phyloP scores from a whole-genome alignment of 1,139 yeast genomes.

The Zhuliangozyma blackwelliae region DNA sequence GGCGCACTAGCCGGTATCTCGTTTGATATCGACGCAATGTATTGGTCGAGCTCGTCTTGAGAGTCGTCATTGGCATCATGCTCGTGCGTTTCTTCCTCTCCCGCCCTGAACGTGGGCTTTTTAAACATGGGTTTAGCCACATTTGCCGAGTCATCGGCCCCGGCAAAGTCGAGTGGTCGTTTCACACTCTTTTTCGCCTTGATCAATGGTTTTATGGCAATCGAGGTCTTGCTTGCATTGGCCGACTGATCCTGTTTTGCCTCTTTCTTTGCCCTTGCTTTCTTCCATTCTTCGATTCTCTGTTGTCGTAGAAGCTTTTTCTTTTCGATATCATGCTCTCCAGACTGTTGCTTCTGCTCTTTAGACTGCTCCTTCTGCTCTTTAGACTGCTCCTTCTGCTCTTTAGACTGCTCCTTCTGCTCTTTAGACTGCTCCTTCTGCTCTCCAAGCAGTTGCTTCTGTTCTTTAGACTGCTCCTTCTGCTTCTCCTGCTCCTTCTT shows the following conservation, averaged over 20 bases:
- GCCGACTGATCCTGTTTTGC: not conserved
- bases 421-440: constrained; percentile 5
- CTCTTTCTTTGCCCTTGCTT: constrained; percentile 17
- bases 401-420: constrained; percentile 29
- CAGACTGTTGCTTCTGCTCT: not conserved
- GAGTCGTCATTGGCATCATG: constrained; percentile 10
- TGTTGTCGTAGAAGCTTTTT: constrained; percentile 17
- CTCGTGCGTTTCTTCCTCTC: not conserved
- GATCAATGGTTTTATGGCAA: not conserved
- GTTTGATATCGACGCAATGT: constrained; percentile 6
- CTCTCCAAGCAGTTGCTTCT: constrained; percentile 2
- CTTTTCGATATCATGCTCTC: constrained; percentile 12
- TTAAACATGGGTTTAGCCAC: constrained; percentile 20
- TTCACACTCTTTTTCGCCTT: constrained; percentile 2
- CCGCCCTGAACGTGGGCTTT: constrained; percentile 15
- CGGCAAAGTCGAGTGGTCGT: constrained; percentile 11
- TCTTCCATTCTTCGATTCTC: constrained; percentile 41
- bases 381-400: constrained; percentile 5
- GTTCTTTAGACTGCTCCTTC: constrained; percentile 1
- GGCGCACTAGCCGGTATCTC: not conserved
- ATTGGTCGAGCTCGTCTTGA: constrained; percentile 21
- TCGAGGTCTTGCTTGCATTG: not conserved
- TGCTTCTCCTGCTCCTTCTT: constrained; percentile 27
- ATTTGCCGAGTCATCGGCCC: constrained; percentile 18
- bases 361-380: no score